Percentiles rank a stretch among this genome's conserved stretches.
Evolutionary conservation across 2,329 filamentous ascomycete species (phyloP).

Genomic region (Zymoseptoria crescenta): DNA sequence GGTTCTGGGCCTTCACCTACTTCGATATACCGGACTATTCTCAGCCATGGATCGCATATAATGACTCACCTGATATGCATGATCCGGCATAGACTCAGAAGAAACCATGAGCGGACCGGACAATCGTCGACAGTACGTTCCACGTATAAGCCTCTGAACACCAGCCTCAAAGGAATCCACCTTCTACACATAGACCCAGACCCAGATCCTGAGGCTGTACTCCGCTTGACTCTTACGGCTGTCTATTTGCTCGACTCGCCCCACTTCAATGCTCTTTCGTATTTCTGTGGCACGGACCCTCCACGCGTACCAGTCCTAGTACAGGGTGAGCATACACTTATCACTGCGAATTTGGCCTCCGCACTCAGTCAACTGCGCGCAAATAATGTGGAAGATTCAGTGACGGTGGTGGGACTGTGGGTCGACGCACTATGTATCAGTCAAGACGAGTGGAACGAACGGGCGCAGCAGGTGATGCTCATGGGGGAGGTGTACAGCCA

Average conservation of each 20-base stretch:
- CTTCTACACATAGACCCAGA: background rate
- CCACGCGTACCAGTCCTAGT: background rate
- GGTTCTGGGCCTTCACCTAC: background rate
- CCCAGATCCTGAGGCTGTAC: background rate
- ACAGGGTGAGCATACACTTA: background rate
- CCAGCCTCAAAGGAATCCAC: background rate
- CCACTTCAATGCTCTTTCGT: constrained; percentile 5
- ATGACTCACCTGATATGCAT: too few relatives aligned
- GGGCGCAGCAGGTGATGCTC: constrained; percentile 6
- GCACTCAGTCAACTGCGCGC: constrained; percentile 1
- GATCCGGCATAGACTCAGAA: too few relatives aligned
- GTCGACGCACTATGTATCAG: constrained; percentile 15
- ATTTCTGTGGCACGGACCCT: constrained; percentile 5
- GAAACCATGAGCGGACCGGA: too few relatives aligned
- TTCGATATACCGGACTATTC: too few relatives aligned
- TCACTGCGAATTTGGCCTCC: background rate
- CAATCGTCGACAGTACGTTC: background rate
- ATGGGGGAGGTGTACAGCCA: constrained; percentile 9
- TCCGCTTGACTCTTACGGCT: background rate
- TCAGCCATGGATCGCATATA: too few relatives aligned
- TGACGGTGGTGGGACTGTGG: constrained; percentile 2
- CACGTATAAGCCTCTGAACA: background rate
- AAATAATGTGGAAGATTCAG: background rate
- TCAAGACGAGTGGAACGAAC: constrained; percentile 7
- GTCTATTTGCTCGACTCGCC: background rate